Evolutionary conservation across 805 yeast species (phyloP).

Genomic region (Saccharomycopsis microspora): DNA sequence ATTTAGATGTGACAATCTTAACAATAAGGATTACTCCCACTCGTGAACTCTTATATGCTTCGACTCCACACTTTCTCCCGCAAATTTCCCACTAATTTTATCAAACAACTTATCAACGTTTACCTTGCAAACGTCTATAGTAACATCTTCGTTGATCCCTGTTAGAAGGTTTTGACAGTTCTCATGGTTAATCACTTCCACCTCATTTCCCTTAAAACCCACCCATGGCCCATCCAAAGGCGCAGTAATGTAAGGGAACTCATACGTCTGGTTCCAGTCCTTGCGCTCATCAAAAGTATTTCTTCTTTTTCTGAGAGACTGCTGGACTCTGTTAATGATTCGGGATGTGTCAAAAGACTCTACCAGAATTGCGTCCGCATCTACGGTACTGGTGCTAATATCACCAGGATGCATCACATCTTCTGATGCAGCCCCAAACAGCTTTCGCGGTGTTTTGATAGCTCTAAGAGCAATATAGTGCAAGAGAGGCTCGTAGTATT

Average conservation of each 20-base stretch:
- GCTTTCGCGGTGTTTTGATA: slow-evolving; percentile 23
- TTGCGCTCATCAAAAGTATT: slow-evolving; percentile 36
- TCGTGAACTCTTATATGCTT: slow-evolving; percentile 5
- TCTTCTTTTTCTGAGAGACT: slow-evolving; percentile 21
- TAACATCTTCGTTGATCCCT: slow-evolving; percentile 11
- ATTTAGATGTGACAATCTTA: too few relatives aligned
- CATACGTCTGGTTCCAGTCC: slow-evolving; percentile 31
- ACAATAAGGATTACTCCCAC: slow-evolving; percentile 8
- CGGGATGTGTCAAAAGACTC: slow-evolving; percentile 7
- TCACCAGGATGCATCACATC: not conserved
- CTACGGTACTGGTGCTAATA: not conserved
- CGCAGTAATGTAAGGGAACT: slow-evolving; percentile 28
- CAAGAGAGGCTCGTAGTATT: slow-evolving; percentile 41
- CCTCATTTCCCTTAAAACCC: slow-evolving; percentile 33
- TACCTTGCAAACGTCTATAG: slow-evolving; percentile 8
- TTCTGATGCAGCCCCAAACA: slow-evolving; percentile 1
- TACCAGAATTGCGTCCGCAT: not conserved
- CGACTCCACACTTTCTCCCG: slow-evolving; percentile 11
- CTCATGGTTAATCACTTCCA: slow-evolving; percentile 25
- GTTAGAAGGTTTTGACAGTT: slow-evolving; percentile 6
- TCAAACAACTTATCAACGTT: slow-evolving; percentile 9
- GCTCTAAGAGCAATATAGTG: slow-evolving; percentile 50
- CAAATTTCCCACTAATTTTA: slow-evolving; percentile 9
- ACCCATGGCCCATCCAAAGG: slow-evolving; percentile 36
- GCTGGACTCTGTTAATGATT: not conserved